Conservation (phyloP, 768 basidiomycete genomes). For the Gloeophyllum trabeum region DNA sequence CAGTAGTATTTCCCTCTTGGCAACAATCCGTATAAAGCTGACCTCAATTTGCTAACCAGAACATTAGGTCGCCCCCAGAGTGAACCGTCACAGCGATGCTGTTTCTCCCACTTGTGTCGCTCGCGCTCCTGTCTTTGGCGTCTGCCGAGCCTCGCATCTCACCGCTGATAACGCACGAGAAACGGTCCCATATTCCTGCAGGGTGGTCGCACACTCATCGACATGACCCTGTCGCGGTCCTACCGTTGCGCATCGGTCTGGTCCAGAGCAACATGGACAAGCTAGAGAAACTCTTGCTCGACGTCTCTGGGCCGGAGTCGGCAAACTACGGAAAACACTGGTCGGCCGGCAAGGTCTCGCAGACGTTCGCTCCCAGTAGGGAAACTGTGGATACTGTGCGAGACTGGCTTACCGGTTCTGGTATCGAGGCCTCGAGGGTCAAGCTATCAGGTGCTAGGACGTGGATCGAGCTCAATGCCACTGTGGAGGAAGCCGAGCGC, state of each 20-base stretch:
- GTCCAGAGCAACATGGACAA: constrained; percentile 27
- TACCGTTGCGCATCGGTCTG: constrained; percentile 36
- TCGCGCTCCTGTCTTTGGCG: no score
- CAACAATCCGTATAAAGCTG: no score
- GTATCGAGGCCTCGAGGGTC: constrained; percentile 14
- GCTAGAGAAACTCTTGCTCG: constrained; percentile 28
- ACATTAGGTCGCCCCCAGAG: no score
- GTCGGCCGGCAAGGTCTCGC: constrained; percentile 24
- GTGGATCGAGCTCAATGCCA: constrained; percentile 22
- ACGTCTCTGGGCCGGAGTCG: constrained; percentile 32
- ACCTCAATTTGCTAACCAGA: no score
- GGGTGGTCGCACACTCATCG: constrained; percentile 21
- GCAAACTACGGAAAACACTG: constrained; percentile 35
- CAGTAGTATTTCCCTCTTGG: no score
- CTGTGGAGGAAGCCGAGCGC: constrained; percentile 27
- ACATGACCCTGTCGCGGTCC: constrained; percentile 16
- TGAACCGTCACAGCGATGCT: no score
- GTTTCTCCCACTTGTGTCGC: no score
- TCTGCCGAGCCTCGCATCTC: no score
- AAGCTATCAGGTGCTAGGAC: neutral
- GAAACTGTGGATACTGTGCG: constrained; percentile 25
- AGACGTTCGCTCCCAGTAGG: constrained; percentile 28
- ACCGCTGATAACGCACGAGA: constrained; percentile 21
- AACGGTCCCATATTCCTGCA: constrained; percentile 19
- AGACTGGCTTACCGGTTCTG: constrained; percentile 27